Evolutionary conservation across 768 basidiomycete species (phyloP), one percentile per base, ranked within the genome.

Genomic region (Galerina marginata): DNA sequence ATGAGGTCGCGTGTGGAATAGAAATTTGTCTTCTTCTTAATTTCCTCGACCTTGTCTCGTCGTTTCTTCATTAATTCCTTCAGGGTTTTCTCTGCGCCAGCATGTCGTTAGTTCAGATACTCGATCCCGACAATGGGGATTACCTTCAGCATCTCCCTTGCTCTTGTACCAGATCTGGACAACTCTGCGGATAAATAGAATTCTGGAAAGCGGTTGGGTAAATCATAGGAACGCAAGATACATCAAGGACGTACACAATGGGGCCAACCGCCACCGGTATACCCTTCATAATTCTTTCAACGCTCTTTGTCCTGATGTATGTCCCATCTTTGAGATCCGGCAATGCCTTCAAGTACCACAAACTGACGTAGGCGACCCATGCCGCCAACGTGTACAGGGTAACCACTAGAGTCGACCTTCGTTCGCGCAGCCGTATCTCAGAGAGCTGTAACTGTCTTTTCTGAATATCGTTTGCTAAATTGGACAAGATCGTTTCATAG

Each of bases 21-120:
- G 74, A 93, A 99, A 66, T 98, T 96, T 2, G 96, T 98, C 72
- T 92, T 95, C 79, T 95, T 94, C 83, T 99, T 99, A 65, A 99
- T 93, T 66, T 97, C 96, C 63, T 96, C 95, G 39, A 99, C 85
- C 69, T 92, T 95, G 23, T 83, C 81, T 16, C 92, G 89, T 63
- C 96, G 94, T 68, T 90, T 80, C 69, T 89, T 90, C 69, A 91
- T 82, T 3, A 95, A 78, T 1, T 74, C 73, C 57, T 89, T 88
- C 15, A 99, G 81, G 2, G 87, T 86, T 72, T 86, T 91, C 75
- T 99, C 96, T 97, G 70, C 25, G 54, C 15, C 42, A 15, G 9
- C 1, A 25, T 62, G 44, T 52, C 58, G 10, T 11, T 57, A 63
- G 16, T 25, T 39, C 23, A 43, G 44, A 15, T 26, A 23, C 14